Percentiles rank a stretch among this genome's conserved stretches.
phyloP scores from a whole-genome alignment of 495 filamentous ascomycete genomes.

The Evansstolkia leycettana region DNA sequence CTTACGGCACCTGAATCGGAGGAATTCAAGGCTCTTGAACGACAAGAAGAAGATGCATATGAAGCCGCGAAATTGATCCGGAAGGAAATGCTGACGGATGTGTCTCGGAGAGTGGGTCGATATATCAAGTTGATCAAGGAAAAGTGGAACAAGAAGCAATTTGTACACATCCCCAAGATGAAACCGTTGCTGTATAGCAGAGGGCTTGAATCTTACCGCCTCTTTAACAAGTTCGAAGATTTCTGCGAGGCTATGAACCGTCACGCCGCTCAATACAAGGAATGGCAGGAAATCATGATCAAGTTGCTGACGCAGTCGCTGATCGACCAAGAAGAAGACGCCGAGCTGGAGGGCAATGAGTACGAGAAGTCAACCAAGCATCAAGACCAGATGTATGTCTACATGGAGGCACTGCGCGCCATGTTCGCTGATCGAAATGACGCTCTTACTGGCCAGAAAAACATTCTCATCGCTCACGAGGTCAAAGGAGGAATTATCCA shows the following conservation, averaged over 20 bases:
- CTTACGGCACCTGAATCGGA: conserved; percentile 50
- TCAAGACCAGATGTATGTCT: conserved; percentile 77
- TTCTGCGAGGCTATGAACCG: conserved; percentile 46
- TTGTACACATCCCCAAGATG: conserved; percentile 53
- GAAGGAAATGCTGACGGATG: conserved; percentile 53
- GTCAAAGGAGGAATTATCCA: conserved; percentile 41
- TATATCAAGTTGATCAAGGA: conserved; percentile 30
- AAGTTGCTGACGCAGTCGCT: conserved; percentile 59
- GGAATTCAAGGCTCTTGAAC: conserved; percentile 51
- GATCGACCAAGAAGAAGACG: conserved; percentile 64
- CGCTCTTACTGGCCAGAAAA: conserved; percentile 59
- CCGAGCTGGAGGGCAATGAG: conserved; percentile 73
- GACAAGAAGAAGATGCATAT: conserved; percentile 58
- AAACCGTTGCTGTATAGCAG: conserved; percentile 33
- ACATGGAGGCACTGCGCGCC: conserved; percentile 62
- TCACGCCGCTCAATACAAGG: conserved; percentile 54
- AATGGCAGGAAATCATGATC: conserved; percentile 62
- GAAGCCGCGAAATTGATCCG: conserved; percentile 65
- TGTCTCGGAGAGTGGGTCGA: conserved; percentile 37
- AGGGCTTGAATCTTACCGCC: conserved; percentile 48
- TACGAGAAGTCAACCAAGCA: conserved; percentile 76
- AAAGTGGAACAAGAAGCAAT: conserved; percentile 34
- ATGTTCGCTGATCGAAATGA: conserved; percentile 69
- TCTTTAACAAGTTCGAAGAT: conserved; percentile 44
- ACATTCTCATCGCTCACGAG: conserved; percentile 72